Evolutionary conservation across 345 rosid genomes (phyloP), one percentile per base, ranked within the genome.

Genomic region (Dipteronia dyeriana): DNA sequence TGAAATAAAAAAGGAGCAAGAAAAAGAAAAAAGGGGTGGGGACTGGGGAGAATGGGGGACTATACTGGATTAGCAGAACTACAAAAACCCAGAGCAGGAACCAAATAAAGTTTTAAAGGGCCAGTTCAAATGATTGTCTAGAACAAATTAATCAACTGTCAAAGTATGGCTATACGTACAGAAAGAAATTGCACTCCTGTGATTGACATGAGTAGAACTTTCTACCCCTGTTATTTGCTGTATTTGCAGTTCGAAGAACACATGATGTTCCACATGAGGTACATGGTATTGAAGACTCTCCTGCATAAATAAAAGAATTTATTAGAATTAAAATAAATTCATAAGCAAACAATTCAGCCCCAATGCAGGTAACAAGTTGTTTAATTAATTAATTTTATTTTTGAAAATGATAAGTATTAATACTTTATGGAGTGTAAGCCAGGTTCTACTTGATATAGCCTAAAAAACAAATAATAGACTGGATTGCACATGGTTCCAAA

Each of bases 141-240:
- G 19, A 63, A 43, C 34, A 59, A 38, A 23, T 64, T 17, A 5
- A 70, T 60, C 26, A 34, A 23, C 1, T 19, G 9, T 41, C 26
- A 9, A 54, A 43, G 41, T 65, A n/a, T 49, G 41, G 53, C 72
- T 68, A 79, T 74, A 79, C 94, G 41, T 91, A 94, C 99, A 79
- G 84, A 70, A 96, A 96, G 86, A 94, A 96, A 82, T 87, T 94
- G 93, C 99, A 96, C 65, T 85, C 89, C 72, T 83, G 90, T 34
- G 94, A 85, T 81, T 84, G 86, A 84, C 98, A 94, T 31, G 95
- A 90, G 86, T 85, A 96, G 87, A 96, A 96, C 80, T 88, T 90
- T 69, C 99, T 90, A 81, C 99, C 99, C 73, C 94, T 85, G 86
- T 96, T 96, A 81, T 84, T 91, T 76, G 85, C 91, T 0, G 98